These are phyloP conservation scores for Carex myosuroides DNA, from an alignment of 176 grass and related monocot species.

Conservation along the genomic window DNA sequence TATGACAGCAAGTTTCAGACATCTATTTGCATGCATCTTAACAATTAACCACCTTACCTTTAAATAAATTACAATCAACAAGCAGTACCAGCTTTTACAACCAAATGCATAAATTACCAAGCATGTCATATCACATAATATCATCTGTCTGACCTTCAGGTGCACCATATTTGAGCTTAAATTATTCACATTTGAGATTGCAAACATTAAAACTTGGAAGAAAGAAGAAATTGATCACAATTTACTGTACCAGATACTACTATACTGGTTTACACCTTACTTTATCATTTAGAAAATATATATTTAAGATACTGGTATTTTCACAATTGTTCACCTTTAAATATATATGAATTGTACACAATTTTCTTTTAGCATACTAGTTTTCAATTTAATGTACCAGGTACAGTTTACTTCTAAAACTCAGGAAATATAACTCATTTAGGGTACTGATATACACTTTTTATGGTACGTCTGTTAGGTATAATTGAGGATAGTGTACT, in stretches of 20 bases:
- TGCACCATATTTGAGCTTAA: not conserved
- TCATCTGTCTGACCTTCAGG: not conserved
- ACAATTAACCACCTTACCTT: not conserved
- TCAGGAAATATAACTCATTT: too few species aligned
- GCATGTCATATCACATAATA: not conserved
- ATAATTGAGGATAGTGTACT: too few species aligned
- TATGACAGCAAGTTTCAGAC: too few species aligned
- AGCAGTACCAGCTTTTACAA: not conserved
- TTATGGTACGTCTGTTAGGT: too few species aligned
- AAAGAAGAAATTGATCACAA: not conserved
- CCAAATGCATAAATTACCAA: not conserved
- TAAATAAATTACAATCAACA: not conserved
- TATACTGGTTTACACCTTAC: too few species aligned
- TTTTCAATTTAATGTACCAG: too few species aligned
- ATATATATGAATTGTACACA: too few species aligned
- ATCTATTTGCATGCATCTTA: not conserved
- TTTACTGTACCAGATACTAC: not conserved
- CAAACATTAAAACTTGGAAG: not conserved
- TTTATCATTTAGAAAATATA: too few species aligned
- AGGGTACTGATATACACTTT: too few species aligned
- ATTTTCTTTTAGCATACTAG: not conserved
- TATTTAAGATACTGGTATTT: too few species aligned
- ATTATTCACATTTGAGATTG: not conserved
- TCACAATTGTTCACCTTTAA: too few species aligned
- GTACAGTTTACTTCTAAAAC: too few species aligned